Percentiles rank a stretch among this genome's conserved stretches.
Conservation (phyloP, 768 basidiomycete species). For the Pilatotrama ljubarskyi region DNA sequence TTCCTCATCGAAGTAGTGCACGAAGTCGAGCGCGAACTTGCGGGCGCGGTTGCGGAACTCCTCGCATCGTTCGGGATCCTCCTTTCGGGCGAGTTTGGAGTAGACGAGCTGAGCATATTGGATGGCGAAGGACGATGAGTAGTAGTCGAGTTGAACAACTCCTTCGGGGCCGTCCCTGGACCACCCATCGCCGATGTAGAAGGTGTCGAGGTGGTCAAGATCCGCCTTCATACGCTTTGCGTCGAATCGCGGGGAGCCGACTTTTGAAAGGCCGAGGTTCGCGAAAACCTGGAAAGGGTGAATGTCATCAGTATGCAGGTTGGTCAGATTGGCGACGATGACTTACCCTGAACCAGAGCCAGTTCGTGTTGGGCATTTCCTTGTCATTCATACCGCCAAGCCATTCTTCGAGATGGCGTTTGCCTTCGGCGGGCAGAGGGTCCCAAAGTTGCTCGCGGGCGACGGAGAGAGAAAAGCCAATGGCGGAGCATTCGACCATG, state of each 20-base stretch:
- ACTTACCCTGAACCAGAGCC: slow-evolving; percentile 78
- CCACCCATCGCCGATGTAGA: slow-evolving; percentile 77
- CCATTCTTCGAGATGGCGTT: slow-evolving; percentile 63
- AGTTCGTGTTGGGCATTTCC: slow-evolving; percentile 82
- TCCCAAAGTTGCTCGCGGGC: slow-evolving; percentile 67
- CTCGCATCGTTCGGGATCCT: slow-evolving; percentile 63
- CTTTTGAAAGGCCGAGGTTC: slow-evolving; percentile 67
- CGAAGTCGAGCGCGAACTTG: slow-evolving; percentile 65
- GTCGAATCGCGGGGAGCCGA: slow-evolving; percentile 58
- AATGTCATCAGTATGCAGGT: not conserved
- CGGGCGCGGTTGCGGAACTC: slow-evolving; percentile 65
- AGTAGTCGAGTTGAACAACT: slow-evolving; percentile 77
- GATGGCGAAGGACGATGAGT: slow-evolving; percentile 78
- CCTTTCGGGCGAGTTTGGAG: slow-evolving; percentile 60
- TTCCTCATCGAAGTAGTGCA: slow-evolving; percentile 75
- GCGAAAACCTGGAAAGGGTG: slow-evolving; percentile 57
- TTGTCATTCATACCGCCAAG: slow-evolving; percentile 78
- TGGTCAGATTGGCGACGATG: too few relatives aligned
- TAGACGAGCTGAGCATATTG: slow-evolving; percentile 74
- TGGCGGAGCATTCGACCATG: slow-evolving; percentile 81
- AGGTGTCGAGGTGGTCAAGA: slow-evolving; percentile 74
- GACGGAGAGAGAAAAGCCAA: slow-evolving; percentile 70
- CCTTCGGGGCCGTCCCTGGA: slow-evolving; percentile 77
- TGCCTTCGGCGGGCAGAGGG: slow-evolving; percentile 51
- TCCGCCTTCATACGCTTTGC: slow-evolving; percentile 68